Base-by-base conservation (phyloP, 2,329 filamentous ascomycete species). In the Knoxdaviesia capensis region DNA sequence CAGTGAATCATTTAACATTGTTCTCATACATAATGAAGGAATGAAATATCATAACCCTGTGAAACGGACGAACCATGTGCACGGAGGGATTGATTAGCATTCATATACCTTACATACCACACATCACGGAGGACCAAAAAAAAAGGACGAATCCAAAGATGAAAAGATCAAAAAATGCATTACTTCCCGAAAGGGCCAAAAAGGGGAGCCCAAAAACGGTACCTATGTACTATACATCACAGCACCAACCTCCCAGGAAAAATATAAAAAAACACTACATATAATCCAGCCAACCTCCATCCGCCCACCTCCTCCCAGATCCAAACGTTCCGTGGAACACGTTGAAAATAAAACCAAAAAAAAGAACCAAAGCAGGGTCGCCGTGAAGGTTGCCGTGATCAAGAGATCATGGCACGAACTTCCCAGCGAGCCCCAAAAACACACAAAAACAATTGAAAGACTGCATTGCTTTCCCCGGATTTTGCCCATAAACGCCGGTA, bases 211-310 rank as follows among this genome's bases (percentile, higher is more conserved):
- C 20, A 20, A 20, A 20, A 20, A 20, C 20, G 20, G 20, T 20
- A 20, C 20, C 6, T 35, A 9, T 35, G 7, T 37, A 37, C 29
- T 37, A 37, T 37, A n/a, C 6, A 37, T 37, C 11, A n/a, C 36
- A n/a, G 11, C n/a, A 6, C 5, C 29, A 11, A 11, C 36, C 36
- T 7, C 6, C 36, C 5, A 7, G 36, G n/a, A 37, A 35, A 38
- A 6, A 29, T 6, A 31, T 7, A n/a, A 11, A 35, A 9, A 41
- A 42, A 47, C 45, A 45, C 48, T 8, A n/a, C 36, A 45, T 36
- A 37, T 39, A 10, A 41, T 36, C 11, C n/a, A 43, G n/a, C 7
- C n/a, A 35, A 20, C 20, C 20, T 20, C 20, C 20, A 20, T 20
- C 20, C 20, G 20, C 20, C 20, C 20, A 20, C 20, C 20, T 20